A percentile compares a stretch with the other conserved stretches of the same genome.
Evolutionary conservation across 345 rosid species (phyloP).

Genomic region (Citrus sp.): DNA sequence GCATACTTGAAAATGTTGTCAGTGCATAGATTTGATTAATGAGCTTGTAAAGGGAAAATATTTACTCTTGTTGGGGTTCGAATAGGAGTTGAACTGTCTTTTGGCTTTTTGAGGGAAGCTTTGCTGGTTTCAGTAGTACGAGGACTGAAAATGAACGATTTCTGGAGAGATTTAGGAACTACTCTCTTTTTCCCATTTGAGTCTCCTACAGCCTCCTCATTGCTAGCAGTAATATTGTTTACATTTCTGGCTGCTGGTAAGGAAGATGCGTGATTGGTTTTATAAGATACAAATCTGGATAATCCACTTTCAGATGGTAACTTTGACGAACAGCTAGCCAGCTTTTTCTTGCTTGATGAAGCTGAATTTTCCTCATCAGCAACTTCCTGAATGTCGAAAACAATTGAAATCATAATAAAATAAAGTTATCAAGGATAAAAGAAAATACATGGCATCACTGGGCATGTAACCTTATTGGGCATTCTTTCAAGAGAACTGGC

Average conservation of each 20-base stretch:
- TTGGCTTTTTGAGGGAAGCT: slow-evolving; percentile 33
- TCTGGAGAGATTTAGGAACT: slow-evolving; percentile 37
- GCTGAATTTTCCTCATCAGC: slow-evolving; percentile 26
- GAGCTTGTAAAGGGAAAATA: neutral
- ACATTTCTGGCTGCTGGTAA: slow-evolving; percentile 26
- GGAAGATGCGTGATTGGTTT: slow-evolving; percentile 27
- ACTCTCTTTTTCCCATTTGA: slow-evolving; percentile 33
- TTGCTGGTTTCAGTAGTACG: slow-evolving; percentile 26
- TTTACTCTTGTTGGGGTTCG: slow-evolving; percentile 50
- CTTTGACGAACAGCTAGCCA: slow-evolving; percentile 29
- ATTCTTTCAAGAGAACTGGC: slow-evolving; percentile 24
- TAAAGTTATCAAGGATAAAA: neutral
- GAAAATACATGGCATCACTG: neutral
- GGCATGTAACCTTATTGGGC: slow-evolving; percentile 33
- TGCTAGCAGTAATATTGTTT: slow-evolving; percentile 13
- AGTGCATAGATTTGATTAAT: neutral
- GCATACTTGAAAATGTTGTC: neutral
- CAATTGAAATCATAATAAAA: slow-evolving; percentile 13
- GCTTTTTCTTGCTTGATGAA: slow-evolving; percentile 39
- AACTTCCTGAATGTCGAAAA: slow-evolving; percentile 22
- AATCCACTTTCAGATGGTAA: slow-evolving; percentile 22
- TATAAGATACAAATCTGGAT: slow-evolving; percentile 26
- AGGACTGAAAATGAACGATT: slow-evolving; percentile 46
- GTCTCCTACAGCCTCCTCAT: slow-evolving; percentile 23
- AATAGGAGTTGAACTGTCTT: slow-evolving; percentile 28